phyloP scores from a whole-genome alignment of 2,329 filamentous ascomycete genomes.

The Chaetomium sp. region DNA sequence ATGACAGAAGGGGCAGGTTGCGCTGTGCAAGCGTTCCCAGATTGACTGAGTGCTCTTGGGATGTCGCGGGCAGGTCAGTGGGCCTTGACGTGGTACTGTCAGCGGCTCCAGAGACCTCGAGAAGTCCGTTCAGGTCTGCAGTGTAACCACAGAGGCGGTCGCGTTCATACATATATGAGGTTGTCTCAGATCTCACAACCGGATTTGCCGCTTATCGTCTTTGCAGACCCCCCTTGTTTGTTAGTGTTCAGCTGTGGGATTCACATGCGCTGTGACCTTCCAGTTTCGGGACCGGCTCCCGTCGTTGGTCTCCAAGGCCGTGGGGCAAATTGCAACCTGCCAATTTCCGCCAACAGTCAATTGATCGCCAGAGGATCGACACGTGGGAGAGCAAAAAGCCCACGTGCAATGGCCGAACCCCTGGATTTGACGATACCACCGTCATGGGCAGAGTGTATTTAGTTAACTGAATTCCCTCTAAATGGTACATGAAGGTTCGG shows the following conservation, averaged over 20 bases:
- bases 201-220: background rate
- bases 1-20: background rate
- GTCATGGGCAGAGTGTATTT: background rate
- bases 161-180: background rate
- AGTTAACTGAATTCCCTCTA: background rate
- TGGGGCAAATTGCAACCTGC: slow-evolving; percentile 6
- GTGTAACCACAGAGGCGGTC: slow-evolving; percentile 3
- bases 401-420: slow-evolving; percentile 1
- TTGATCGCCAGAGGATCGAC: slow-evolving; percentile 10
- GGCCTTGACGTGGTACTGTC: background rate
- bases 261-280: slow-evolving; percentile 12
- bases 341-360: background rate
- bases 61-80: background rate
- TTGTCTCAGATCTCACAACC: background rate
- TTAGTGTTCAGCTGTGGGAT: background rate
- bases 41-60: background rate
- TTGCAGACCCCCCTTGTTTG: background rate
- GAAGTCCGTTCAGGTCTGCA: background rate
- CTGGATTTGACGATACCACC: background rate
- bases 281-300: slow-evolving; percentile 2
- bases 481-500: too few species aligned
- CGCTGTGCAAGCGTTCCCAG: background rate
- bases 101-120: background rate
- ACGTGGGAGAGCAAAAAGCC: background rate
- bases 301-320: background rate